A percentile compares a stretch with the other conserved stretches of the same genome.
These are phyloP conservation scores for Picea mariana DNA, from an alignment of 83 land plant species.

Conservation along the genomic window DNA sequence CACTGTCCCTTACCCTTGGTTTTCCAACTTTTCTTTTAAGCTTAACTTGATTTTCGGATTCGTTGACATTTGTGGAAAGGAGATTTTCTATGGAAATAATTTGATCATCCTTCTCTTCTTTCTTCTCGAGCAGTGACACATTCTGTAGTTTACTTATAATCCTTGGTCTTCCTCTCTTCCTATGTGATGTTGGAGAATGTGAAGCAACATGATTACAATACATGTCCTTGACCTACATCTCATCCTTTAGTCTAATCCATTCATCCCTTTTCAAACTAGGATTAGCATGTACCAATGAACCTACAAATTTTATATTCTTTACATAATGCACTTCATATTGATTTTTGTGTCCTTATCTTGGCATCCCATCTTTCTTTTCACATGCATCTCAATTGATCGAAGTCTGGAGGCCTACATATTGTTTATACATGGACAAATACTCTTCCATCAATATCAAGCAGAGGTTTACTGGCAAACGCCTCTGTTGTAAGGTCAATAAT, in stretches of 20 bases:
- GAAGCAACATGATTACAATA: not conserved
- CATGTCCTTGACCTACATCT: not conserved
- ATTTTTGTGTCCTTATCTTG: too few species aligned
- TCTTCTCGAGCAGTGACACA: not conserved
- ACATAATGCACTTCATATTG: too few species aligned
- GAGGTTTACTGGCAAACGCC: too few species aligned
- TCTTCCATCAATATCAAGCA: too few species aligned
- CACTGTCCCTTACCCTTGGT: not conserved
- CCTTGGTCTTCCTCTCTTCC: not conserved
- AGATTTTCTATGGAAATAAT: not conserved
- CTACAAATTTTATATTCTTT: too few species aligned
- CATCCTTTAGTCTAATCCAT: not conserved
- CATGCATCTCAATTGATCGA: too few species aligned
- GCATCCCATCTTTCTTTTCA: too few species aligned
- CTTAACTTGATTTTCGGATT: not conserved
- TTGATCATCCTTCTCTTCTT: not conserved
- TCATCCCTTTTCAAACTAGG: too few species aligned
- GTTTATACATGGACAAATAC: too few species aligned
- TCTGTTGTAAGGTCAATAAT: too few species aligned
- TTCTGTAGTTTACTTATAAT: not conserved
- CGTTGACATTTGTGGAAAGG: not conserved
- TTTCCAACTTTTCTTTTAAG: not conserved
- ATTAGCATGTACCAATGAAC: too few species aligned
- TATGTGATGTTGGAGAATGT: not conserved
- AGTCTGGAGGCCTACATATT: too few species aligned